Evolutionary conservation across 192 early-diverging fungal species (phyloP).

Genomic region (Diversispora epigaea): DNA sequence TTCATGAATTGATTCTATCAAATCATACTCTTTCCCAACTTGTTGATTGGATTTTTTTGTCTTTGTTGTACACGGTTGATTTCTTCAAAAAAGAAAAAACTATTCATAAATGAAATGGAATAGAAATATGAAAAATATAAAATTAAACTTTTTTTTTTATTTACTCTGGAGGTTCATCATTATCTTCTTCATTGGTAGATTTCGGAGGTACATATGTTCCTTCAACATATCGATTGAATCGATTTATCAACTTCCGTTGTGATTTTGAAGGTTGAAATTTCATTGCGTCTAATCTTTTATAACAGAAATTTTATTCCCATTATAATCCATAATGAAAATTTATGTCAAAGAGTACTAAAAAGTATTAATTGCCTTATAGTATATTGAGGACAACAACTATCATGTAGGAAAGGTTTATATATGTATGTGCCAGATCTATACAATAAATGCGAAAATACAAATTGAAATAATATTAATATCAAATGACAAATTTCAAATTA

Average conservation of each 20-base stretch:
- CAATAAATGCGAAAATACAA: constrained; percentile 9
- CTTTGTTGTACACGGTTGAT: too few relatives aligned
- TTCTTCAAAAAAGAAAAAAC: too few relatives aligned
- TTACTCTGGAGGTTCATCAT: background rate
- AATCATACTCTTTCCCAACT: constrained; percentile 30
- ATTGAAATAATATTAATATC: too few relatives aligned
- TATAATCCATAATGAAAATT: background rate
- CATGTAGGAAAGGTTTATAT: constrained; percentile 68
- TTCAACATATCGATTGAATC: constrained; percentile 59
- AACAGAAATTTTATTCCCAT: background rate
- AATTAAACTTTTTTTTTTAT: constrained; percentile 22
- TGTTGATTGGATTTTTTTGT: constrained; percentile 27
- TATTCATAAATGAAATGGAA: too few relatives aligned
- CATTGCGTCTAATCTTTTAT: constrained; percentile 50
- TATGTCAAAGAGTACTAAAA: background rate
- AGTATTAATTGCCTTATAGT: constrained; percentile 57
- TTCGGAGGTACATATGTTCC: constrained; percentile 34
- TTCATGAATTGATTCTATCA: constrained; percentile 34
- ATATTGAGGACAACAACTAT: constrained; percentile 74
- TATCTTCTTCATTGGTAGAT: background rate
- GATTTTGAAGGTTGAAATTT: constrained; percentile 60
- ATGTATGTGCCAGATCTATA: constrained; percentile 61
- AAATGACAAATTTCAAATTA: background rate
- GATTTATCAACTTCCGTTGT: constrained; percentile 65
- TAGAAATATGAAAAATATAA: background rate